Conservation (phyloP, 2,329 filamentous ascomycete genomes). For the Coleophoma cylindrospora region DNA sequence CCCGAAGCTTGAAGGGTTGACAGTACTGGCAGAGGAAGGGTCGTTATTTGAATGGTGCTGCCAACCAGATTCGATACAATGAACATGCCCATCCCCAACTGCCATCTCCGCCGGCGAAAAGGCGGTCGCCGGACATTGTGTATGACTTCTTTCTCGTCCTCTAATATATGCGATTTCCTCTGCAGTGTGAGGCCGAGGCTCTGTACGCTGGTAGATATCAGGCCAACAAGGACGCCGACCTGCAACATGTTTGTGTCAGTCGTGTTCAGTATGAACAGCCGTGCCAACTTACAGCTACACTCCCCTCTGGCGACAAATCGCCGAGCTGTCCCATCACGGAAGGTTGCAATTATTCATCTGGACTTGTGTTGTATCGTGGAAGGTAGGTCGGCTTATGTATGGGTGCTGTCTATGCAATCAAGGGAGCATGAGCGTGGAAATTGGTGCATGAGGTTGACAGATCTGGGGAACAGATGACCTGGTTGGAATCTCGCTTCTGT, state of each 20-base stretch:
- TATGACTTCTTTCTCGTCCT: slow-evolving; percentile 80
- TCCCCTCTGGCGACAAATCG: slow-evolving; percentile 73
- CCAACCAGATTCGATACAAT: slow-evolving; percentile 90
- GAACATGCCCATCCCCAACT: slow-evolving; percentile 97
- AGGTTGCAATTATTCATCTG: slow-evolving; percentile 25
- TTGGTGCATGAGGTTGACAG: no score
- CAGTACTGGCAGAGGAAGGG: slow-evolving; percentile 85
- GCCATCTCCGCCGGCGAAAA: slow-evolving; percentile 88
- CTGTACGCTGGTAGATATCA: slow-evolving; percentile 90
- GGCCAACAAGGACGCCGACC: slow-evolving; percentile 89
- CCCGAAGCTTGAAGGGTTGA: slow-evolving; percentile 95
- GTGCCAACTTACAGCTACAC: slow-evolving; percentile 60
- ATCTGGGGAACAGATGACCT: not conserved
- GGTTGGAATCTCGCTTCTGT: not conserved
- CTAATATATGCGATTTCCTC: slow-evolving; percentile 95
- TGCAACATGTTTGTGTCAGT: slow-evolving; percentile 32
- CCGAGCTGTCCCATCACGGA: slow-evolving; percentile 63
- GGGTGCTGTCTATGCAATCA: no score
- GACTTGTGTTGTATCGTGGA: not conserved
- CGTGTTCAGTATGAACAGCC: not conserved
- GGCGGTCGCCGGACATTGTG: slow-evolving; percentile 79
- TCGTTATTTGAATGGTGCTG: slow-evolving; percentile 96
- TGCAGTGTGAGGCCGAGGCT: slow-evolving; percentile 93
- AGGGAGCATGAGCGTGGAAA: no score
- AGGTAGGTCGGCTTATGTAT: no score